Evolutionary conservation across 2,329 filamentous ascomycete genomes (phyloP).

Genomic region (Teratosphaeria zuluensis): DNA sequence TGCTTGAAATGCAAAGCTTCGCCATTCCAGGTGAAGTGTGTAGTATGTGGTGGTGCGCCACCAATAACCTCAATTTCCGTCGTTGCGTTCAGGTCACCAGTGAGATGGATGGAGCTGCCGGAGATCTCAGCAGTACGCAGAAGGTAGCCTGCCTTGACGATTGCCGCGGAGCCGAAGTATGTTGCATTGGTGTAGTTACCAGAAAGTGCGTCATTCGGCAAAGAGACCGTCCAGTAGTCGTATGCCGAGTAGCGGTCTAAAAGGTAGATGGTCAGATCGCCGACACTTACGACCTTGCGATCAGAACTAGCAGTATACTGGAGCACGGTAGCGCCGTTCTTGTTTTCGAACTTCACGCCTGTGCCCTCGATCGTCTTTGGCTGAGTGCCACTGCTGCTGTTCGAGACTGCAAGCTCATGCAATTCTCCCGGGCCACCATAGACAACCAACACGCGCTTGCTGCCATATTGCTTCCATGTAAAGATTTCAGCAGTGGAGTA

Average conservation of each 20-base stretch:
- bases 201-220: slow-evolving; percentile 31
- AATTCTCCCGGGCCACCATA: slow-evolving; percentile 54
- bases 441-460: slow-evolving; percentile 51
- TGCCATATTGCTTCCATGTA: slow-evolving; percentile 54
- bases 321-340: slow-evolving; percentile 37
- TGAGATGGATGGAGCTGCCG: slow-evolving; percentile 49
- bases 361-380: slow-evolving; percentile 34
- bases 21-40: slow-evolving; percentile 55
- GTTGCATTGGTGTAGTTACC: slow-evolving; percentile 26
- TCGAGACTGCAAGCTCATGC: slow-evolving; percentile 50
- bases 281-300: slow-evolving; percentile 44
- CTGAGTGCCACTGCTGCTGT: slow-evolving; percentile 16
- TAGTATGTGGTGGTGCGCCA: slow-evolving; percentile 41
- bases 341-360: slow-evolving; percentile 25
- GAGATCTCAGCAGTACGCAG: slow-evolving; percentile 49
- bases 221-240: slow-evolving; percentile 57
- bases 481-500: slow-evolving; percentile 64
- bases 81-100: slow-evolving; percentile 63
- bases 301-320: slow-evolving; percentile 48
- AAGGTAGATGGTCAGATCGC: slow-evolving; percentile 46
- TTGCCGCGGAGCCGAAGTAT: slow-evolving; percentile 30
- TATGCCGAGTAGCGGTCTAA: slow-evolving; percentile 57
- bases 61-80: slow-evolving; percentile 60
- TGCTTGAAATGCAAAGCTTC: slow-evolving; percentile 26
- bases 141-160: slow-evolving; percentile 58